Evolutionary conservation across 1,284 basidiomycete genomes (phyloP).

Genomic region (Heterobasidion annosum): DNA sequence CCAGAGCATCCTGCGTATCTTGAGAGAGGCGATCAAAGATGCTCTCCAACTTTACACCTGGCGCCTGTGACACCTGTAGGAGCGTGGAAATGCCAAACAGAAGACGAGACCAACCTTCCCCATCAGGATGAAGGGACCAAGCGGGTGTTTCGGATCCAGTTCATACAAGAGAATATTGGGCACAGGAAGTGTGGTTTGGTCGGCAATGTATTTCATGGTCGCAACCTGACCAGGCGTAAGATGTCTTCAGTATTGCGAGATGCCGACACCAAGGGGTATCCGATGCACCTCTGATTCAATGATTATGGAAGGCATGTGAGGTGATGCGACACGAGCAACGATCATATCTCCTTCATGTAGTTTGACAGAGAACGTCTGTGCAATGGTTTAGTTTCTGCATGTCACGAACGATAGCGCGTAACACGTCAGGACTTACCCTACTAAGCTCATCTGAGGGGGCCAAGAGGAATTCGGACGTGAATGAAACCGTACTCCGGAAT

Average conservation of each 20-base stretch:
- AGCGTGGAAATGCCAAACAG: background rate
- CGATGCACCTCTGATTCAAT: constrained; percentile 20
- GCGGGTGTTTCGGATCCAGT: constrained; percentile 8
- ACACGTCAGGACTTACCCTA: constrained; percentile 13
- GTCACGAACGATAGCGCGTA: background rate
- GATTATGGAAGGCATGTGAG: constrained; percentile 13
- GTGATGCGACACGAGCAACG: constrained; percentile 14
- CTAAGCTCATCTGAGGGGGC: constrained; percentile 14
- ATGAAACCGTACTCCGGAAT: no score
- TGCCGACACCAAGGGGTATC: background rate
- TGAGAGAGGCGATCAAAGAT: constrained; percentile 17
- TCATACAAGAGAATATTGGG: constrained; percentile 15
- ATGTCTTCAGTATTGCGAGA: background rate
- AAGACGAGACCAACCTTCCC: constrained; percentile 16
- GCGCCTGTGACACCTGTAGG: constrained; percentile 11
- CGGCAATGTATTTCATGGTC: constrained; percentile 19
- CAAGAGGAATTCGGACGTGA: no score
- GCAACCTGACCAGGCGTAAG: constrained; percentile 15
- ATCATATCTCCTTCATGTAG: constrained; percentile 15
- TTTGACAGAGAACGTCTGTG: constrained; percentile 17
- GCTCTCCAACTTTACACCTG: constrained; percentile 18
- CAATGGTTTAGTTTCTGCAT: background rate
- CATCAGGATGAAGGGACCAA: constrained; percentile 15
- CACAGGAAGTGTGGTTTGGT: constrained; percentile 19
- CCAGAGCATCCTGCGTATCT: constrained; percentile 17